phyloP scores from a whole-genome alignment of 2,329 filamentous ascomycete species.

The Trichophyton verrucosum region DNA sequence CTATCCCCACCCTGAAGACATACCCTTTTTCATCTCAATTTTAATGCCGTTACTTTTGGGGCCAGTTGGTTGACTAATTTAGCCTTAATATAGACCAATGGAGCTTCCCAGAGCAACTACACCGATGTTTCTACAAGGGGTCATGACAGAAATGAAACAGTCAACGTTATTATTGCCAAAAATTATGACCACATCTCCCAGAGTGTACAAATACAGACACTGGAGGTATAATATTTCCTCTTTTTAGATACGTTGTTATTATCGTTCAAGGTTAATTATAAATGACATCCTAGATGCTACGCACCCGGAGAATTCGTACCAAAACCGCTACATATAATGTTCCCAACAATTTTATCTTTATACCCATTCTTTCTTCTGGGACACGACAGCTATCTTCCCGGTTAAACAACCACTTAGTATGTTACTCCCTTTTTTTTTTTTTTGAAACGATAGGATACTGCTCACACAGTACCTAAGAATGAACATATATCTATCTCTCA shows the following conservation, averaged over 20 bases:
- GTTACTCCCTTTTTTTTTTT: background rate
- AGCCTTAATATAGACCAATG: background rate
- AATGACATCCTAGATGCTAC: constrained; percentile 53
- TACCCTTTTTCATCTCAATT: too few species aligned
- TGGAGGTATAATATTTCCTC: constrained; percentile 37
- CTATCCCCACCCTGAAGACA: too few species aligned
- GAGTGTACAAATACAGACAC: constrained; percentile 67
- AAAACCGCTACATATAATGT: constrained; percentile 60
- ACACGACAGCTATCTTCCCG: constrained; percentile 20
- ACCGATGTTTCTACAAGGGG: too few species aligned
- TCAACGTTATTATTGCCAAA: constrained; percentile 71
- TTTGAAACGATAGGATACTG: background rate
- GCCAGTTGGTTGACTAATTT: background rate
- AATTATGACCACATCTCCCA: constrained; percentile 63
- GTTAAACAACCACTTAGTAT: constrained; percentile 33
- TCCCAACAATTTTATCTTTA: constrained; percentile 66
- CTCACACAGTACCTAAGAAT: constrained; percentile 36
- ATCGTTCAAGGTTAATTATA: constrained; percentile 11
- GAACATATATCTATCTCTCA: constrained; percentile 84
- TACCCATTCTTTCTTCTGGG: constrained; percentile 51
- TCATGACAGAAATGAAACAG: constrained; percentile 46
- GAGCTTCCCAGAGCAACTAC: background rate
- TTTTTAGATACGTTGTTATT: background rate
- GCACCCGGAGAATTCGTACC: constrained; percentile 64
- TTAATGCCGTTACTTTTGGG: too few species aligned